A percentile compares a stretch with the other conserved stretches of the same genome.
These are phyloP conservation scores for Astathelohania contejeani DNA, from an alignment of 371 early-diverging fungal genomes.

Conservation along the genomic window DNA sequence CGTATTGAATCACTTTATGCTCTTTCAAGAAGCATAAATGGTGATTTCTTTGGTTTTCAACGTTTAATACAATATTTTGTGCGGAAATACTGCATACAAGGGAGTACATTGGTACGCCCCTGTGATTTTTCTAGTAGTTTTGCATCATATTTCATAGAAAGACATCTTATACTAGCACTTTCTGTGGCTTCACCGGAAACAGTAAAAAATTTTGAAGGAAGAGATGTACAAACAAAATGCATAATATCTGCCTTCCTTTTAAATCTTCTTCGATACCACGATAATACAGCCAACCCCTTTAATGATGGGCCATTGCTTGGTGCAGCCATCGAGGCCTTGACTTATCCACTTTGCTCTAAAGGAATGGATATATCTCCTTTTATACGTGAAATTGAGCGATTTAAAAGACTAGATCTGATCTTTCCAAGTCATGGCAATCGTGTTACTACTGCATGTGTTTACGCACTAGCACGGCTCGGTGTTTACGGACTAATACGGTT, in stretches of 20 bases:
- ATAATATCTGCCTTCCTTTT: conserved; percentile 48
- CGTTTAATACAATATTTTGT: conserved; percentile 52
- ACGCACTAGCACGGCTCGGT: conserved; percentile 37
- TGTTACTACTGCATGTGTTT: conserved; percentile 35
- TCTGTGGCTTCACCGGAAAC: conserved; percentile 23
- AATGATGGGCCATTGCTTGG: conserved; percentile 49
- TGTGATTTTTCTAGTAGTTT: conserved; percentile 49
- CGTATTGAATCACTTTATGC: conserved; percentile 28
- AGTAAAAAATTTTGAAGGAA: conserved; percentile 18
- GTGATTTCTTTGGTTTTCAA: conserved; percentile 42
- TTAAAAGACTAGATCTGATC: conserved; percentile 48
- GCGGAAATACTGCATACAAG: conserved; percentile 48
- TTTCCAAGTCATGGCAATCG: conserved; percentile 50
- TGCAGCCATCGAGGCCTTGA: conserved; percentile 36
- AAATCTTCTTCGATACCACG: conserved; percentile 52
- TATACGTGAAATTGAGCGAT: conserved; percentile 46
- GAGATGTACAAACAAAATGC: conserved; percentile 21
- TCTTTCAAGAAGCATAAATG: conserved; percentile 26
- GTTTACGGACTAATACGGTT: conserved; percentile 34
- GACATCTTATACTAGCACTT: conserved; percentile 41
- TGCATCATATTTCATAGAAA: conserved; percentile 49
- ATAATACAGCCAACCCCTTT: conserved; percentile 44
- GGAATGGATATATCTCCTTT: conserved; percentile 6
- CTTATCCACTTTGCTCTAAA: conserved; percentile 17
- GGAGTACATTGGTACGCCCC: conserved; percentile 48